Percentiles rank a stretch among this genome's conserved stretches.
These are phyloP conservation scores for Fraxinus excelsior DNA, from an alignment of 257 asterid species.

Conservation along the genomic window DNA sequence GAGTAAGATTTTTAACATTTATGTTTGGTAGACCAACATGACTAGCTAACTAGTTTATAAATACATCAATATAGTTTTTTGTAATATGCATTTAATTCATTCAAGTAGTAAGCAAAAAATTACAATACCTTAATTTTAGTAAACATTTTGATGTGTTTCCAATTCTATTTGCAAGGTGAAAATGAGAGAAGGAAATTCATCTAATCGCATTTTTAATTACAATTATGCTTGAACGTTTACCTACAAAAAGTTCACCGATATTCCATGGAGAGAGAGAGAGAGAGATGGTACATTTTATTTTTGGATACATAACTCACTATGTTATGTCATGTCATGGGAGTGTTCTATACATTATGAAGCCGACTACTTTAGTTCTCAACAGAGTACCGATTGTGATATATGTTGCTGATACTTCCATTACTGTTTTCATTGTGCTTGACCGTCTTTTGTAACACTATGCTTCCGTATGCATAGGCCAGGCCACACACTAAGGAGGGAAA, in stretches of 20 bases:
- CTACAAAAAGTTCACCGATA: neutral
- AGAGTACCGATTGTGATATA: neutral
- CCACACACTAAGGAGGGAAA: constrained; percentile 56
- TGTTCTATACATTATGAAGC: neutral
- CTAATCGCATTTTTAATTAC: neutral
- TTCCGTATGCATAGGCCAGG: constrained; percentile 61
- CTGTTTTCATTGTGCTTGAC: constrained; percentile 1
- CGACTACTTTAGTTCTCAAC: neutral
- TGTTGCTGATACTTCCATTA: neutral
- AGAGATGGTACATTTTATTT: no score
- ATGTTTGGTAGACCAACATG: neutral
- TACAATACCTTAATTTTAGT: neutral
- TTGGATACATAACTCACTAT: no score
- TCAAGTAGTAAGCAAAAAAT: neutral
- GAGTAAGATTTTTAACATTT: neutral
- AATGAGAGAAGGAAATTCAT: neutral
- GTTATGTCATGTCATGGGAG: no score
- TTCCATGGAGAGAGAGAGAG: neutral
- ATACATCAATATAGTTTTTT: neutral
- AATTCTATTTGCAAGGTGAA: neutral
- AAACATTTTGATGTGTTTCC: neutral
- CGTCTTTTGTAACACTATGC: constrained; percentile 35
- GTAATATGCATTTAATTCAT: neutral
- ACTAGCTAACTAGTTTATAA: neutral
- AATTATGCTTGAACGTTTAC: neutral